phyloP scores from a whole-genome alignment of 1,139 yeast species.

The Kluyveromyces sp. region DNA sequence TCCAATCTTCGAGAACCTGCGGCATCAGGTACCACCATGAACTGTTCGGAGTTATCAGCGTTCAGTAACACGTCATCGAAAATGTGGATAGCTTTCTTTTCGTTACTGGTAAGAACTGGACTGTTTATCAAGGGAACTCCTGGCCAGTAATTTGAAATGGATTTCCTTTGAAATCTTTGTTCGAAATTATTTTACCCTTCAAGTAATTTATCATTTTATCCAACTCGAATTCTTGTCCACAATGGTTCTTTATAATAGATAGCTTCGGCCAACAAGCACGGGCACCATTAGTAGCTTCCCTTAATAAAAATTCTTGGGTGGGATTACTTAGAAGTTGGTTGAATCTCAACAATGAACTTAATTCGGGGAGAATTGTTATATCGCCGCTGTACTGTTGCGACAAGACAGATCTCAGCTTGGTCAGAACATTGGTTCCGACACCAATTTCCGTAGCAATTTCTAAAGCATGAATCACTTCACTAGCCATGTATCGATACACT shows the following conservation, averaged over 20 bases:
- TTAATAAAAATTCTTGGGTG: constrained; percentile 60
- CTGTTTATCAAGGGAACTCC: constrained; percentile 10
- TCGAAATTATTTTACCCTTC: constrained; percentile 55
- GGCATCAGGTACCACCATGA: constrained; percentile 7
- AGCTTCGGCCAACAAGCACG: constrained; percentile 91
- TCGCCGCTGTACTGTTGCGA: constrained; percentile 90
- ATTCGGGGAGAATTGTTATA: constrained; percentile 80
- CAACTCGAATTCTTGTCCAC: constrained; percentile 80
- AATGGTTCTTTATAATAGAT: constrained; percentile 76
- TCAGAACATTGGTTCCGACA: constrained; percentile 59
- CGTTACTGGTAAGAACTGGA: constrained; percentile 9
- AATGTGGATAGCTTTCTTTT: constrained; percentile 6
- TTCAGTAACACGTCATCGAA: constrained; percentile 9
- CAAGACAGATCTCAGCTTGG: constrained; percentile 65
- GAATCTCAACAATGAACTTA: constrained; percentile 48
- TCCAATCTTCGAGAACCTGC: background rate
- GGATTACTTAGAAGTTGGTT: constrained; percentile 70
- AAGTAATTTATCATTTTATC: constrained; percentile 67
- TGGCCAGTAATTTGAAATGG: constrained; percentile 21
- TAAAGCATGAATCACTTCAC: constrained; percentile 72
- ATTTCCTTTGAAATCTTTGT: constrained; percentile 22
- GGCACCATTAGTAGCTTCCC: constrained; percentile 75
- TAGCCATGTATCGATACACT: constrained; percentile 51
- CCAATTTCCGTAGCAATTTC: constrained; percentile 72
- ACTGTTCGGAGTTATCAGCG: constrained; percentile 8